Conservation (phyloP, 129 eudicot genomes). For the Logfia minima region DNA sequence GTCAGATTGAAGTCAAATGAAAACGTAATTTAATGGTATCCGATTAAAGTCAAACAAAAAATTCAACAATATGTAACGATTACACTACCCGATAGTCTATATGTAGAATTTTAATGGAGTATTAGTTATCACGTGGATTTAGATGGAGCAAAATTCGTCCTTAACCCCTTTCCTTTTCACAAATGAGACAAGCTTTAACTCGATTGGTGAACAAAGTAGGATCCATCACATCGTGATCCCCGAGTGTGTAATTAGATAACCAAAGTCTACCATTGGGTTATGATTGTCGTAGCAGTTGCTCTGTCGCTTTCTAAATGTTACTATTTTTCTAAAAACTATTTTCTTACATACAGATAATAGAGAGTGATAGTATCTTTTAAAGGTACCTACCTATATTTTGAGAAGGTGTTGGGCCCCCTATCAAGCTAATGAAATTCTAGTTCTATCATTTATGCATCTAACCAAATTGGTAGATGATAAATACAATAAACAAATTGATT, state of each 20-base stretch:
- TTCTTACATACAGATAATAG: neutral
- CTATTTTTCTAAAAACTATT: neutral
- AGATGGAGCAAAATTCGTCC: no score
- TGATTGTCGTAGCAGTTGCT: conserved; percentile 1
- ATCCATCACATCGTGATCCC: conserved; percentile 10
- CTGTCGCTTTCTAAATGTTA: conserved; percentile 12
- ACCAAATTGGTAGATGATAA: neutral
- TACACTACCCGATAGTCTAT: no score
- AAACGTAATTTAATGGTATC: no score
- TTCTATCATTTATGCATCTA: neutral
- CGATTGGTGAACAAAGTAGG: neutral
- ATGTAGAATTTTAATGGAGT: no score
- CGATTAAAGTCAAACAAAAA: no score
- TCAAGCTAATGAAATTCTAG: neutral
- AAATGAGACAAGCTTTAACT: no score
- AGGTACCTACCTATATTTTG: neutral
- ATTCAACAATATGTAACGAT: no score
- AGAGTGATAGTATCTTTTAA: neutral
- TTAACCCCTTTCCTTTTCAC: no score
- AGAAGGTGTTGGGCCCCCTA: neutral
- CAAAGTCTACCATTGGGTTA: neutral
- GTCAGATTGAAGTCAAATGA: no score
- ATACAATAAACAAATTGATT: no score
- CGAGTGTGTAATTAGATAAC: neutral
- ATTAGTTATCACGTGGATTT: no score